Evolutionary conservation across 495 filamentous ascomycete genomes (phyloP), one percentile per base, ranked within the genome.

Genomic region (Tuber borchii): DNA sequence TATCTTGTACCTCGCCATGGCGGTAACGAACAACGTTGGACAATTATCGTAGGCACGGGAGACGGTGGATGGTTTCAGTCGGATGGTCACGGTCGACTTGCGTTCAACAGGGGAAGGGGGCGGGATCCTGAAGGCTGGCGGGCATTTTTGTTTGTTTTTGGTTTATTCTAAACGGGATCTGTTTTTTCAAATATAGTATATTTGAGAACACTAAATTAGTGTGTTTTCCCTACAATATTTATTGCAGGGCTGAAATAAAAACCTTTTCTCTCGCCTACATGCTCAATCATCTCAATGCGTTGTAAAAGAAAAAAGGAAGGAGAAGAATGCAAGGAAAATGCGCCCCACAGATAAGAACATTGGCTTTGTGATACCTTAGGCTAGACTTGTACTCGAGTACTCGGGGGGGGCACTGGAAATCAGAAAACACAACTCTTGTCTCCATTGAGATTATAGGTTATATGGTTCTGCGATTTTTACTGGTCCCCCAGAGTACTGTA

Each of bases 211-310:
- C 14, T n/a, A 14, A 19, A 19, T 14, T 34, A 0, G 51, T 61
- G 45, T 65, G 56, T 65, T 65, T 65, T 65, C 56, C 56, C 56
- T 65, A 40, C 56, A 17, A 40, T 40, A 5, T 40, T 40, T 40
- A 40, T 34, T 31, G 56, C 34, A 65, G 56, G 56, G 56, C 56
- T 65, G 56, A 65, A 65, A 65, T 65, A 34, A 65, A 65, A 65
- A 34, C 56, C 26, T 65, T 65, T 65, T 16, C 56, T 34, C 4
- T 31, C 5, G 56, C 56, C 26, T 65, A 14, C 26, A 56, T 34
- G 51, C 34, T 34, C 56, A 34, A 65, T 31, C 12, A 65, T 65
- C 56, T 19, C 0, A 17, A 65, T 34, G 26, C 26, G 26, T 7
- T 3, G 26, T 14, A 34, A 31, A 1, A 31, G 34, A 31, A 26